These are phyloP conservation scores for Piper betle DNA, from an alignment of 164 flowering plant species.

Conservation along the genomic window DNA sequence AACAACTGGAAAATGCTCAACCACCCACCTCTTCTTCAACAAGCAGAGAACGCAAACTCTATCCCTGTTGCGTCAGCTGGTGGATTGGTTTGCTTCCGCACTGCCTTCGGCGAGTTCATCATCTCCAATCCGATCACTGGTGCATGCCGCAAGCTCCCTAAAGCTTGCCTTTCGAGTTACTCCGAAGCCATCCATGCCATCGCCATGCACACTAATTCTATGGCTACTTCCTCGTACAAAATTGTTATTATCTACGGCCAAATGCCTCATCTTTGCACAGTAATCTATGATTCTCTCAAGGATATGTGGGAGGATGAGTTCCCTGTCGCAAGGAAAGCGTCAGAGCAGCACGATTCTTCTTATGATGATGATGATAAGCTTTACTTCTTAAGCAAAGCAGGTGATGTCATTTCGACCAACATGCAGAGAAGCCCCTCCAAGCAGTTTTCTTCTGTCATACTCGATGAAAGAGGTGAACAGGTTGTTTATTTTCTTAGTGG, in stretches of 20 bases:
- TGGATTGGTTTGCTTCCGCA: constrained; percentile 29
- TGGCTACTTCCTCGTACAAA: constrained; percentile 20
- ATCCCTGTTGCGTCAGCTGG: no score
- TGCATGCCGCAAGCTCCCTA: constrained; percentile 13
- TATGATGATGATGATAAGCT: constrained; percentile 22
- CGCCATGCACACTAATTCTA: constrained; percentile 27
- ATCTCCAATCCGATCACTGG: constrained; percentile 41
- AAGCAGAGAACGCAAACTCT: no score
- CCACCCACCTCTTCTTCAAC: no score
- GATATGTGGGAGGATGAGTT: constrained; percentile 29
- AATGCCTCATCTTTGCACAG: constrained; percentile 25
- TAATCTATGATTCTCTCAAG: constrained; percentile 24
- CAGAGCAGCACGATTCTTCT: constrained; percentile 7
- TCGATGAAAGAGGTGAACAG: constrained; percentile 29
- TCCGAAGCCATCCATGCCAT: constrained; percentile 36
- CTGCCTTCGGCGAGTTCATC: constrained; percentile 21
- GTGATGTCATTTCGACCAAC: constrained; percentile 49
- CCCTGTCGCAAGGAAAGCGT: constrained; percentile 4
- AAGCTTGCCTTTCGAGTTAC: neutral
- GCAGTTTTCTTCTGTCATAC: constrained; percentile 54
- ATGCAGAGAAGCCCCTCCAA: constrained; percentile 61
- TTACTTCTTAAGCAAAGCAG: constrained; percentile 51
- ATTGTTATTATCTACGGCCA: constrained; percentile 43
- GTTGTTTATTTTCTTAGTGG: constrained; percentile 45
- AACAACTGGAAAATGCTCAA: neutral